Base-by-base conservation (phyloP, 106 monocot species). In the Dendrobium catenatum region DNA sequence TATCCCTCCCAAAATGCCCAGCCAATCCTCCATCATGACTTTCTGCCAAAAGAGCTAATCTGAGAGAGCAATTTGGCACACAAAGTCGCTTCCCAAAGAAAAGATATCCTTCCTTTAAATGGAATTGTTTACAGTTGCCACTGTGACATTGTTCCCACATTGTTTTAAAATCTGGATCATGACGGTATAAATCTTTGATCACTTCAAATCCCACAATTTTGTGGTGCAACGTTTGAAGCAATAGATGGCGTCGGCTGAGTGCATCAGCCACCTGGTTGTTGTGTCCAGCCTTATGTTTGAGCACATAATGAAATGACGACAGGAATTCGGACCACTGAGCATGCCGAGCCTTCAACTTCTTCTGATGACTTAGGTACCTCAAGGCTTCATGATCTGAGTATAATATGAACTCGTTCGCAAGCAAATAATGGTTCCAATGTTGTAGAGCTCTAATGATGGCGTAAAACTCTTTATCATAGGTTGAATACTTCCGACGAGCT, bases 381-480 rank as follows among this genome's bases (percentile, higher is more conserved):
- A 58, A 43, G 2, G 43, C 59, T 16, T 79, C 43, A 29, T 79
- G 79, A 19, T 84, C 37, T 4, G 58, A 74, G 55, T 26, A 73
- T 0, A 84, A 19, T 16, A 83, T 18, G 8, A 83, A 68, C 37
- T 78, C 43, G 4, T 7, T 4, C 0, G 9, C 3, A 15, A 78
- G 4, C 0, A 84, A 8, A 43, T 84, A 84, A 44, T 79, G 19
- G 3, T 31, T 1, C 79, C 55, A 84, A 74, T 84, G 56, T 17
- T 37, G 2, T 2, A 79, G 13, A 3, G 47, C 10, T 48, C 64
- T 42, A 0, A 77, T 67, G 7, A 82, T 59, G 1, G 5, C 79
- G n/a, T 79, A 59, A 0, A 79, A 59, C 18, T 73, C 79, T 11
- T 20, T 73, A 41, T 74, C 55, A 42, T 79, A 27, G 27, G 27